Evolutionary conservation across 1,284 basidiomycete species (phyloP).

Genomic region (Apiotrichum gamsii): DNA sequence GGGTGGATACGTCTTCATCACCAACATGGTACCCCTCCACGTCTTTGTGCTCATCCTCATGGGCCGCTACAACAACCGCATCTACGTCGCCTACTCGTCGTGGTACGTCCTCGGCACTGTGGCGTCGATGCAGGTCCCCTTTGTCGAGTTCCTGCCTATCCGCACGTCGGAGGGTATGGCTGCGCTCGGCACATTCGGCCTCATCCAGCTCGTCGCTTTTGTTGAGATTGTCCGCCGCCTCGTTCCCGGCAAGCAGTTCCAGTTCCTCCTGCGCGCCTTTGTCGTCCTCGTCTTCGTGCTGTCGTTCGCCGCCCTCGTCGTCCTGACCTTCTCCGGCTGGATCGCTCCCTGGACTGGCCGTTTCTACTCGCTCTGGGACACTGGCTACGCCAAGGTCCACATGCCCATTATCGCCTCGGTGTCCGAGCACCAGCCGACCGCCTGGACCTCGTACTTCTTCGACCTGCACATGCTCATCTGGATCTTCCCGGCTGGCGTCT

Average conservation of each 20-base stretch:
- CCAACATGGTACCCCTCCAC: conserved; percentile 99
- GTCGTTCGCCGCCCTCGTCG: conserved; percentile 64
- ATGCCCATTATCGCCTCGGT: conserved; percentile 99
- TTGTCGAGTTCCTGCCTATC: conserved; percentile 98
- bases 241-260: conserved; percentile 89
- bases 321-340: conserved; percentile 86
- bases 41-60: conserved; percentile 87
- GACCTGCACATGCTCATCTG: conserved; percentile 97
- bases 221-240: conserved; percentile 82
- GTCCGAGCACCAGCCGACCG: conserved; percentile 99
- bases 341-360: conserved; percentile 99
- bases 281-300: conserved; percentile 68
- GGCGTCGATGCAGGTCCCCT: conserved; percentile 98
- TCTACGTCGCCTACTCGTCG: conserved; percentile 92
- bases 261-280: conserved; percentile 64
- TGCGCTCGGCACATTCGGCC: conserved; percentile 91
- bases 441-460: conserved; percentile 99
- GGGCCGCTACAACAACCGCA: conserved; percentile 88
- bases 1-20: conserved; percentile 99
- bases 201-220: conserved; percentile 94
- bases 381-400: conserved; percentile 85
- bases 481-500: conserved; percentile 94
- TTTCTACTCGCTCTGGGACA: conserved; percentile 99
- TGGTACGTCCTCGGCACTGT: conserved; percentile 98
- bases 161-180: conserved; percentile 98